phyloP scores from a whole-genome alignment of 345 rosid genomes.

The Camelina hispida region DNA sequence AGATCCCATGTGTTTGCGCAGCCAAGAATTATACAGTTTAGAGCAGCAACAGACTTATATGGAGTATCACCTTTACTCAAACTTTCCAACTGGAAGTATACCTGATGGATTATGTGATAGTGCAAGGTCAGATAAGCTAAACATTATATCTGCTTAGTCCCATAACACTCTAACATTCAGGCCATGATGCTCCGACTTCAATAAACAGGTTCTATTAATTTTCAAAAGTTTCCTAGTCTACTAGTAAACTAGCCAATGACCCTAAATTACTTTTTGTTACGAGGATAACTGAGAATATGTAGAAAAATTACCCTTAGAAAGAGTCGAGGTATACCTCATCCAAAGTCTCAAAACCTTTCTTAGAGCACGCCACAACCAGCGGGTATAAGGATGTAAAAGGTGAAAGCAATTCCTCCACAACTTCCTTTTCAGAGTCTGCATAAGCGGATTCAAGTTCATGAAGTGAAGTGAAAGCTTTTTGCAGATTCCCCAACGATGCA shows the following conservation, averaged over 20 bases:
- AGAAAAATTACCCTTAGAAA: background rate
- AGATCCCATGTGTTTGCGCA: conserved; percentile 96
- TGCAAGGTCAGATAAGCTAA: conserved; percentile 27
- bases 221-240: background rate
- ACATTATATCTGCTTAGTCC: conserved; percentile 10
- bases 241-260: conserved; percentile 6
- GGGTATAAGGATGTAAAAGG: conserved; percentile 86
- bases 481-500: conserved; percentile 80
- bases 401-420: conserved; percentile 70
- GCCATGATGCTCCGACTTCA: conserved; percentile 5
- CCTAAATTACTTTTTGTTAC: background rate
- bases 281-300: background rate
- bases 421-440: conserved; percentile 49
- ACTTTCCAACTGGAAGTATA: conserved; percentile 85
- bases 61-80: conserved; percentile 73
- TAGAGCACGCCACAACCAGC: conserved; percentile 81
- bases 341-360: conserved; percentile 84
- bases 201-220: conserved; percentile 17
- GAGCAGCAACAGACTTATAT: conserved; percentile 90
- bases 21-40: conserved; percentile 90
- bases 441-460: conserved; percentile 73
- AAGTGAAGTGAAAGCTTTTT: conserved; percentile 70
- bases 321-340: conserved; percentile 62
- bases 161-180: background rate
- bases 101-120: conserved; percentile 53